These are phyloP conservation scores for Epichloe glyceriae DNA, from an alignment of 2,329 filamentous ascomycete genomes.

Conservation along the genomic window DNA sequence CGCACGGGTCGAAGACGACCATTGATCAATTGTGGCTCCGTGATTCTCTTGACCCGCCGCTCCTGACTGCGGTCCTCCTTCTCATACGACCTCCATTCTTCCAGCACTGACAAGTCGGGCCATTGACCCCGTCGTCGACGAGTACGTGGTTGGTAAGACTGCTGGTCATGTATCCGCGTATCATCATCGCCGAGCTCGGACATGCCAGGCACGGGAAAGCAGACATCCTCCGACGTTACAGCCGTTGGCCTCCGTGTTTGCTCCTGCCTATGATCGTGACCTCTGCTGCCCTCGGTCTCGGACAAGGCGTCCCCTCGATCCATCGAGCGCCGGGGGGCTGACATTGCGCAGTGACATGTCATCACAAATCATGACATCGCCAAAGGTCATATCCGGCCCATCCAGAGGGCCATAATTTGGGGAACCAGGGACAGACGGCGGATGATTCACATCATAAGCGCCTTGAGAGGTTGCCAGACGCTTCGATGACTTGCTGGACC, in stretches of 20 bases:
- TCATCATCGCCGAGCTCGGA: slow-evolving; percentile 78
- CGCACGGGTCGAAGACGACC: slow-evolving; percentile 74
- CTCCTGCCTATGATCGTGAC: slow-evolving; percentile 18
- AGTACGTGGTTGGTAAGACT: slow-evolving; percentile 20
- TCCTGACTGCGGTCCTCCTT: slow-evolving; percentile 73
- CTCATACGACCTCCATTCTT: slow-evolving; percentile 83
- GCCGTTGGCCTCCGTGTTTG: slow-evolving; percentile 37
- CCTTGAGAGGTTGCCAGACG: slow-evolving; percentile 22
- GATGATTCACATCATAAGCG: slow-evolving; percentile 52
- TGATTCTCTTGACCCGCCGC: slow-evolving; percentile 78
- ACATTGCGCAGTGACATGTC: slow-evolving; percentile 34
- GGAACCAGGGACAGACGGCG: slow-evolving; percentile 53
- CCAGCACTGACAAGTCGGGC: slow-evolving; percentile 73
- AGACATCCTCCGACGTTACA: slow-evolving; percentile 74
- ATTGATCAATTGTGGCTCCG: slow-evolving; percentile 83
- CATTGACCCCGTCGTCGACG: slow-evolving; percentile 60
- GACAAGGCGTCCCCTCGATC: slow-evolving; percentile 21
- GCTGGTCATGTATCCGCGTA: slow-evolving; percentile 31
- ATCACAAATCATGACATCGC: slow-evolving; percentile 59
- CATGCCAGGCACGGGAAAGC: slow-evolving; percentile 62
- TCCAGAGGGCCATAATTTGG: slow-evolving; percentile 38
- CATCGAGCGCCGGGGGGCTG: slow-evolving; percentile 16
- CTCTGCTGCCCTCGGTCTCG: slow-evolving; percentile 12
- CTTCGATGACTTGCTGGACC: slow-evolving; percentile 39
- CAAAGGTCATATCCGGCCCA: slow-evolving; percentile 43